Evolutionary conservation across 2,329 filamentous ascomycete genomes (phyloP).

Genomic region (Fusarium euwallaceae): DNA sequence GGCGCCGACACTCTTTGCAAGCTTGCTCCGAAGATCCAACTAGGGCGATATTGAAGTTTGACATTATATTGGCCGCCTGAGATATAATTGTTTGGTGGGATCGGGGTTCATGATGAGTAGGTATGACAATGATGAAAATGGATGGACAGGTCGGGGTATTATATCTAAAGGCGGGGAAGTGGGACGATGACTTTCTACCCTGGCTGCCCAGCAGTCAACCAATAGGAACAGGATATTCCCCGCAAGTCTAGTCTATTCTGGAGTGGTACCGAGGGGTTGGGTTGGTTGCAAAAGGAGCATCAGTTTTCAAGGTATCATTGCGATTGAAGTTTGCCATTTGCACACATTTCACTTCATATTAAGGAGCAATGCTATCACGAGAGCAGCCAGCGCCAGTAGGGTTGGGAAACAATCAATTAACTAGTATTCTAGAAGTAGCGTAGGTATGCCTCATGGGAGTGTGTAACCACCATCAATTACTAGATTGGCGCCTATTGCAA

Average conservation of each 20-base stretch:
- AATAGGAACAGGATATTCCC: background rate
- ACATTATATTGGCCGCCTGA: background rate
- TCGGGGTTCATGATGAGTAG: background rate
- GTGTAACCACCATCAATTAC: background rate
- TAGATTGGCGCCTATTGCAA: background rate
- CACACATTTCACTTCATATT: background rate
- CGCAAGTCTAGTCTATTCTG: background rate
- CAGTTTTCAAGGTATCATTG: background rate
- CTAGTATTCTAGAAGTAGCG: background rate
- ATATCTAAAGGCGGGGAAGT: constrained; percentile 1
- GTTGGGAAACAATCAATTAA: background rate
- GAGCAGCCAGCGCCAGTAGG: background rate
- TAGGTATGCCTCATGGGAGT: background rate
- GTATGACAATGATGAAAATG: background rate
- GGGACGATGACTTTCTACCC: background rate
- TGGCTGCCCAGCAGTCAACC: background rate
- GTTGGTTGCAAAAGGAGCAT: background rate
- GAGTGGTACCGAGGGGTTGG: background rate
- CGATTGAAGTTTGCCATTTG: background rate
- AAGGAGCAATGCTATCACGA: background rate
- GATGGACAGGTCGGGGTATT: background rate
- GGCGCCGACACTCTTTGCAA: constrained; percentile 57
- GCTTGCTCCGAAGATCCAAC: constrained; percentile 51
- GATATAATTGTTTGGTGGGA: background rate
- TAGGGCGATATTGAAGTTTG: constrained; percentile 24